Base-by-base conservation (phyloP, 2,329 filamentous ascomycete genomes). In the Fusarium concolor region DNA sequence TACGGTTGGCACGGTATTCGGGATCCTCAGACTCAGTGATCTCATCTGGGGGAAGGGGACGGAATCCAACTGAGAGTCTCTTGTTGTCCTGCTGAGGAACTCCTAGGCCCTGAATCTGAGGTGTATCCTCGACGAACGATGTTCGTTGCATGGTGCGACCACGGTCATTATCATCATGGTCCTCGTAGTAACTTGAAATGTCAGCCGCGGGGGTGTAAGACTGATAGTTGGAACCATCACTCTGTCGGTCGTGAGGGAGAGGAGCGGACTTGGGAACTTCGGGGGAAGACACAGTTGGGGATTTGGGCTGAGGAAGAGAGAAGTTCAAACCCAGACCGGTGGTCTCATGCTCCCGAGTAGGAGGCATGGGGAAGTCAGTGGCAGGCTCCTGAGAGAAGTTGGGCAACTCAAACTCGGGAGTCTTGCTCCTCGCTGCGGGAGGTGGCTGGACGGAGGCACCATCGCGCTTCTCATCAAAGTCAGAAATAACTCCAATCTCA, bases 1-100 rank as follows among this genome's bases (percentile, higher is more conserved):
- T 99, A 60, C 96, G 90, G 83, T 97, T 98, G 68, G 96, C 96
- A 74, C 96, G 89, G 75, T 95, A 90, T 79, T 98, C 96, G 0
- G 96, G 94, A 76, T 97, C 95, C 76, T 98, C 96, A 5, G 90
- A 88, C 42, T 90, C 88, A 29, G 84, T 86, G 55, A 92, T 89
- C 68, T 97, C 92, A 75, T 94, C 90, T 35, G 94, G 93, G 7
- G 96, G 96, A 65, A 99, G 85, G 22, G 96, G 96, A 17, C 96
- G 91, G 78, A 97, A 86, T 28, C 89, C 89, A 44, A 91, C 86
- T 2, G 89, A 92, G n/a, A 91, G 78, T 57, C 89, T 84, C 65
- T 86, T 86, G 72, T 80, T 83, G 60, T 87, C 81, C 62, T 84
- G 81, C 17, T 82, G 81, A 3, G 89, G 88, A 45, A 90, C 84